Evolutionary conservation across 305 asterid genomes (phyloP).

Genomic region (Lippia alba): DNA sequence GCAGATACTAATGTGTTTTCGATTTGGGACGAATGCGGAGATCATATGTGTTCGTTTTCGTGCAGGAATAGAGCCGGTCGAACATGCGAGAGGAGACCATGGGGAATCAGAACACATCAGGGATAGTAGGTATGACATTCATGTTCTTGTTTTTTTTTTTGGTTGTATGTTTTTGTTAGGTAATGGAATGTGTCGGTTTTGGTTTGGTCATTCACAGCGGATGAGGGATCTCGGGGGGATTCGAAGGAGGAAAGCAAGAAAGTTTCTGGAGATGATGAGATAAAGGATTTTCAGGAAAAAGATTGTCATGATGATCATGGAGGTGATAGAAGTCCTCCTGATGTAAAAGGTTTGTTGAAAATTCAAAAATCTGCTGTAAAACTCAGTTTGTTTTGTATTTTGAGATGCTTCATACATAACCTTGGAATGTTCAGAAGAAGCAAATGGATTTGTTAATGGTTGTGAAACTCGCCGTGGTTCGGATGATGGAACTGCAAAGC

Average conservation of each 20-base stretch:
- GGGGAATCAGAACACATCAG: conserved; percentile 68
- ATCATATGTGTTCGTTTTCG: conserved; percentile 25
- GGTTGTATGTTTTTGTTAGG: not conserved
- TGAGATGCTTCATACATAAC: conserved; percentile 31
- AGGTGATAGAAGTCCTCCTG: conserved; percentile 26
- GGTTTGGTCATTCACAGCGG: conserved; percentile 32
- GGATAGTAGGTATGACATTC: conserved; percentile 41
- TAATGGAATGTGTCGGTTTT: conserved; percentile 16
- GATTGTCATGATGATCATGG: conserved; percentile 26
- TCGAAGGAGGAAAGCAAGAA: conserved; percentile 37
- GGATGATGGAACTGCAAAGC: conserved; percentile 30
- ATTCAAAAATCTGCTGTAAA: conserved; percentile 9
- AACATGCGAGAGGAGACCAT: conserved; percentile 51
- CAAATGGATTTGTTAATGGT: conserved; percentile 11
- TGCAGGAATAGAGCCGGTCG: conserved; percentile 40
- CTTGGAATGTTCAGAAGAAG: conserved; percentile 33
- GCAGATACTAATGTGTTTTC: no score
- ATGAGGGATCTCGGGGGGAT: conserved; percentile 35
- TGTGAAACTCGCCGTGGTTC: conserved; percentile 24
- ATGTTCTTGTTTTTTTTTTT: not conserved
- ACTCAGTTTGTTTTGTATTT: not conserved
- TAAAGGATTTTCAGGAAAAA: conserved; percentile 37
- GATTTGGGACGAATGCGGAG: not conserved
- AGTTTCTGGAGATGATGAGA: conserved; percentile 38
- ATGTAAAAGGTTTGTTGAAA: conserved; percentile 41